Evolutionary conservation across 176 grass and related monocot genomes (phyloP).

Genomic region (Oryza brachyantha): DNA sequence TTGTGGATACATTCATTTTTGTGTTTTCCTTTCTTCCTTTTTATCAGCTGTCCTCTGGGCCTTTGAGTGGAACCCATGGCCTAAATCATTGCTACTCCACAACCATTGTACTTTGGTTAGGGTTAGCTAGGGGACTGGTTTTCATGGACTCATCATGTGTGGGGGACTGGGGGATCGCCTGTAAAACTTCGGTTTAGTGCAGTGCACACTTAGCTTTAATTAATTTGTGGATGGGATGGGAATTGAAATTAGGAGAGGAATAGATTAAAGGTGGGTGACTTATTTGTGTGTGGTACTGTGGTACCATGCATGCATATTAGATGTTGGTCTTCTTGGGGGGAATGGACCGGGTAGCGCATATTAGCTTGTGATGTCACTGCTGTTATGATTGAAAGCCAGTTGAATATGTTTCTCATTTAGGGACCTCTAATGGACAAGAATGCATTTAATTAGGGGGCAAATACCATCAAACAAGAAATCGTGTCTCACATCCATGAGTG

Average conservation of each 20-base stretch:
- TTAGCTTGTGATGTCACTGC: slow-evolving; percentile 23
- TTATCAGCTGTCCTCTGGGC: neutral
- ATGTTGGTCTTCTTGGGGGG: neutral
- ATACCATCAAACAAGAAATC: slow-evolving; percentile 1
- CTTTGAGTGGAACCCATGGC: slow-evolving; percentile 6
- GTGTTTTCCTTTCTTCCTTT: neutral
- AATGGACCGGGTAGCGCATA: neutral
- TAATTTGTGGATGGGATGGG: neutral
- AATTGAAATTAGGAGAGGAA: neutral
- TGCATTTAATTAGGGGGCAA: slow-evolving; percentile 18
- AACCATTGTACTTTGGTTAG: slow-evolving; percentile 38
- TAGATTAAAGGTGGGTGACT: neutral
- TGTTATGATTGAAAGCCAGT: slow-evolving; percentile 24
- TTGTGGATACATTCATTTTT: neutral
- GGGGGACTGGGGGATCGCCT: neutral
- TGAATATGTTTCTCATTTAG: slow-evolving; percentile 20
- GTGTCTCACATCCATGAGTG: neutral
- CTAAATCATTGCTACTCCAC: slow-evolving; percentile 37
- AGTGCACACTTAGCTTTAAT: neutral
- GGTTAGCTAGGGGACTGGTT: slow-evolving; percentile 3
- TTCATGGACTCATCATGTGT: slow-evolving; percentile 40
- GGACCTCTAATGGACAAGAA: neutral
- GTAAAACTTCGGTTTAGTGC: slow-evolving; percentile 1
- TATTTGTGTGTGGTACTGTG: neutral
- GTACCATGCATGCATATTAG: neutral